Base-by-base conservation (phyloP, 495 filamentous ascomycete genomes). In the Niebla homalea region DNA sequence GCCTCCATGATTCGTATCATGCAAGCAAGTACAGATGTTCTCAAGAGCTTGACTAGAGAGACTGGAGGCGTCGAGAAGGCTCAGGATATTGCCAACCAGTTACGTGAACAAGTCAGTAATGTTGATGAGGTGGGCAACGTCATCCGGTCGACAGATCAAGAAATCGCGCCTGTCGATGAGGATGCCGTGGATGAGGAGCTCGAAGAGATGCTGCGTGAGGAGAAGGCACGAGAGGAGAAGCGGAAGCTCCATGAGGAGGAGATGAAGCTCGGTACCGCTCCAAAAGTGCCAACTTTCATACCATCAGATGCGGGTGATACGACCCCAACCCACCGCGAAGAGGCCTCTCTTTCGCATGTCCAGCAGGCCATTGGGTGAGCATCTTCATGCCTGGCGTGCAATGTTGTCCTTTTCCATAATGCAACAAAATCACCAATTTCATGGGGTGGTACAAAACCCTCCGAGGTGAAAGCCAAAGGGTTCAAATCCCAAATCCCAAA, bases 101-200 rank as follows among this genome's bases (percentile, higher is more conserved):
- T 96, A 55, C 71, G 80, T 18, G 82, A 92, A 52, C 80, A 94
- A 69, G 93, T 89, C 78, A 72, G 66, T 37, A 80, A 77, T 58
- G 83, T 84, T 32, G 87, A 94, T 57, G 93, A 94, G 66, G 75
- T 97, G 21, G 79, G 81, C 44, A 75, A 70, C 53, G 79, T 87
- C 40, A 78, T 94, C 51, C 78, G 78, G 21, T 84, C 89, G 57
- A 68, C 62, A 25, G 69, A 67, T 1, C 62, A 59, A 5, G 67
- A 62, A 14, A 68, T 58, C 21, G 72, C 66, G 11, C 71, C 71
- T 15, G 72, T 89, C 46, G 89, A 94, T 60, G 92, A 95, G 62
- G 69, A 59, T 16, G 89, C 92, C 63, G 79, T 96, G 46, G 89
- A 95, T 50, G 87, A 89, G 38, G 92, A 95, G 70, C 72, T 96